phyloP scores from a whole-genome alignment of 345 rosid species.

The Aegle marmelos region DNA sequence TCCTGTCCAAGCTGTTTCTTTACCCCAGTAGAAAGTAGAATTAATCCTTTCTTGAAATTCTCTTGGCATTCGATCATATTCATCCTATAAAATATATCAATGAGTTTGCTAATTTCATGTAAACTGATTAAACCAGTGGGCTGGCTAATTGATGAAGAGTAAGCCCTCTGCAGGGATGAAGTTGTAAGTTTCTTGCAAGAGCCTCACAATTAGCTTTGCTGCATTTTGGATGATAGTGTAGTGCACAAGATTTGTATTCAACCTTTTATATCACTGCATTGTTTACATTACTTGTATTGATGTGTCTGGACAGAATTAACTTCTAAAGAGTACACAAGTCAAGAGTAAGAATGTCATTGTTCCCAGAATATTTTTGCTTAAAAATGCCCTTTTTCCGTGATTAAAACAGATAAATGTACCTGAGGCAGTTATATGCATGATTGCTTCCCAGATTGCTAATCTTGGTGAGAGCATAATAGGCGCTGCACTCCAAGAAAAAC shows the following conservation, averaged over 20 bases:
- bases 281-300: not conserved
- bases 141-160: not conserved
- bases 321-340: not conserved
- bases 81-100: not conserved
- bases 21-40: not conserved
- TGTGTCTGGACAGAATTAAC: not conserved
- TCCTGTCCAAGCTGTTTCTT: not conserved
- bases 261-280: not conserved
- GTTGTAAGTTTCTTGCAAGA: not conserved
- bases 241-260: not conserved
- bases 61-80: not conserved
- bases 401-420: slow-evolving; percentile 54
- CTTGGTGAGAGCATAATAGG: slow-evolving; percentile 93
- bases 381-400: not conserved
- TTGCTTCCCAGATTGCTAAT: slow-evolving; percentile 94
- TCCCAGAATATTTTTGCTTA: not conserved
- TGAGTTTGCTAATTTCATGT: not conserved
- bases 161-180: not conserved
- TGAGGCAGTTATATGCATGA: slow-evolving; percentile 72
- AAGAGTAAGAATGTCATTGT: not conserved
- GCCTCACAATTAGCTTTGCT: not conserved
- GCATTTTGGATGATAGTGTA: not conserved
- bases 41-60: not conserved
- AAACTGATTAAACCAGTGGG: not conserved
- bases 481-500: slow-evolving; percentile 79